Percentiles rank a stretch among this genome's conserved stretches.
Evolutionary conservation across 2,329 filamentous ascomycete species (phyloP).

Genomic region (Xylariaceae sp.): DNA sequence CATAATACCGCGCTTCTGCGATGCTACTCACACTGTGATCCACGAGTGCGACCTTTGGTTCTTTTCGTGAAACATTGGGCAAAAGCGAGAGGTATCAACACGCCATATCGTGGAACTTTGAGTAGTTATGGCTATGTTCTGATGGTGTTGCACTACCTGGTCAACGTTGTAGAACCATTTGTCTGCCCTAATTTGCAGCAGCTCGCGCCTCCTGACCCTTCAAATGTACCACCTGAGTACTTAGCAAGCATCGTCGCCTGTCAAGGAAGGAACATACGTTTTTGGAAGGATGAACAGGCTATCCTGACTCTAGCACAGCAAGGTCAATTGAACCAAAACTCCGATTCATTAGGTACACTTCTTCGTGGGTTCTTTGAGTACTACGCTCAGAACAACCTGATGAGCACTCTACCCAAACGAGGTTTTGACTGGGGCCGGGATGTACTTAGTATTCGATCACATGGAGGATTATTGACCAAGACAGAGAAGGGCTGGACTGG

Average conservation of each 20-base stretch:
- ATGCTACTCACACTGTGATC: conserved; percentile 77
- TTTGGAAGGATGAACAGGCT: conserved; percentile 71
- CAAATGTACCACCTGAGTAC: conserved; percentile 35
- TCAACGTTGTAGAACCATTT: conserved; percentile 76
- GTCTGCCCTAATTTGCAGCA: conserved; percentile 80
- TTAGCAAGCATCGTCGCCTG: conserved; percentile 44
- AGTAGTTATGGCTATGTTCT: conserved; percentile 89
- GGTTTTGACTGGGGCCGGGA: conserved; percentile 79
- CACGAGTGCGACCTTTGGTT: conserved; percentile 72
- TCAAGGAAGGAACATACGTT: conserved; percentile 67
- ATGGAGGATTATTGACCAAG: conserved; percentile 68
- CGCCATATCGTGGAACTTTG: conserved; percentile 77
- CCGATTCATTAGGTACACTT: conserved; percentile 64
- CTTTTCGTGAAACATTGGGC: conserved; percentile 91
- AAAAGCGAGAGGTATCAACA: conserved; percentile 80
- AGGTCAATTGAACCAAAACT: conserved; percentile 63
- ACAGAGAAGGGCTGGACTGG: conserved; percentile 79
- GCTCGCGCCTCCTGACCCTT: conserved; percentile 37
- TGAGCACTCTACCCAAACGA: conserved; percentile 47
- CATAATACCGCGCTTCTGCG: conserved; percentile 80
- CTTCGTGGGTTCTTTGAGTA: conserved; percentile 86
- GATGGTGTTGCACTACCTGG: conserved; percentile 87
- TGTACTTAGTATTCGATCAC: conserved; percentile 72
- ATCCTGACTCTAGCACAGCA: conserved; percentile 58
- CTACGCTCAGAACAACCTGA: conserved; percentile 60